These are phyloP conservation scores for Daldinia grandis DNA, from an alignment of 495 filamentous ascomycete species.

Conservation along the genomic window DNA sequence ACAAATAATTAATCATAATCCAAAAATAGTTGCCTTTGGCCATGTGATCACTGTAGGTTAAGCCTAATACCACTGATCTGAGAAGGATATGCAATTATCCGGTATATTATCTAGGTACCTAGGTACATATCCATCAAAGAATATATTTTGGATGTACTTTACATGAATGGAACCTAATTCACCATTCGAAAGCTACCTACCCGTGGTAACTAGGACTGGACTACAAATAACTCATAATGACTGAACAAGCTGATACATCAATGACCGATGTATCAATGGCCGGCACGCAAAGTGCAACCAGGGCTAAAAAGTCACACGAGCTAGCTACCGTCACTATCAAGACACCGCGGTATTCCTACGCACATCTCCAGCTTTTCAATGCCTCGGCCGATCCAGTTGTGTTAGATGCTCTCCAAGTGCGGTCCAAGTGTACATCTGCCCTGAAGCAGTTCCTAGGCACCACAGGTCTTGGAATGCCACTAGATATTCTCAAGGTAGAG, in stretches of 20 bases:
- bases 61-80: too few relatives aligned
- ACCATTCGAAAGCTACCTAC: too few relatives aligned
- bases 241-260: constrained; percentile 29
- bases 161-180: too few relatives aligned
- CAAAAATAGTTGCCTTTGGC: too few relatives aligned
- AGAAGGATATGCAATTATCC: too few relatives aligned
- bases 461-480: constrained; percentile 74
- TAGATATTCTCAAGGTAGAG: constrained; percentile 79
- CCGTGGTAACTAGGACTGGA: background rate
- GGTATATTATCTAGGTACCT: too few relatives aligned
- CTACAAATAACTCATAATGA: constrained; percentile 18
- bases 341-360: constrained; percentile 52
- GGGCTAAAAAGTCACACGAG: constrained; percentile 44
- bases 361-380: constrained; percentile 49
- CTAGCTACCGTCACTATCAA: constrained; percentile 50
- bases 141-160: too few relatives aligned
- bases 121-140: background rate
- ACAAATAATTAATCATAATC: too few relatives aligned
- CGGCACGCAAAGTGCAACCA: constrained; percentile 12
- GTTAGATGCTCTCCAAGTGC: constrained; percentile 78
- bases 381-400: constrained; percentile 16
- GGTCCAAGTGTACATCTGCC: constrained; percentile 74
- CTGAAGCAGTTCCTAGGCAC: constrained; percentile 83
- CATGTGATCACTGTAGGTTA: too few relatives aligned
- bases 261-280: constrained; percentile 29